Evolutionary conservation across 2,329 filamentous ascomycete species (phyloP), one percentile per base, ranked within the genome.

Genomic region (Penicillium sp.): DNA sequence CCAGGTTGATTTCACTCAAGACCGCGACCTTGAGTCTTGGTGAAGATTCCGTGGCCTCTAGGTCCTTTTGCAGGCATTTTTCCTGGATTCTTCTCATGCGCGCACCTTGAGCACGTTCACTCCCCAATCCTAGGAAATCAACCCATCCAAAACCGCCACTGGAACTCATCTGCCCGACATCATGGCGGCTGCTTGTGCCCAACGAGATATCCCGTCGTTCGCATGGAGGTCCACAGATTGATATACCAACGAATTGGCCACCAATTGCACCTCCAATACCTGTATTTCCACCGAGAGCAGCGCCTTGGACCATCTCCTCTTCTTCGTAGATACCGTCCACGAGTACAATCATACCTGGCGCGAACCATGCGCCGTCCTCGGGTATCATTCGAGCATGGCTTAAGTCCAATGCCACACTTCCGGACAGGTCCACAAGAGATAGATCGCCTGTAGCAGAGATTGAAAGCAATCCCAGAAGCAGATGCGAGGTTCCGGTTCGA

Each of bases 241-340:
- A 93, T 72, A 96, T 92, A 0, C 87, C 92, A 53, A 96, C 84
- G 64, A 99, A 97, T 47, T 87, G 89, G 5, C 94, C 94, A n/a
- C 92, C 92, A 53, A 97, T 91, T 0, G 89, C 90, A 13, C 92
- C 93, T 39, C 93, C 93, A 24, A 97, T 86, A 40, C 93, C 93
- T 45, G 86, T 88, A 60, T 86, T 89, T 5, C 89, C 88, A 47
- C 90, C 89, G 4, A 95, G 79, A 0, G 85, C 86, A 18, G 86
- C 87, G 14, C 87, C 86, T 1, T 81, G 65, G 36, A 73, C 77
- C 18, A 85, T 86, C 58, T 92, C 91, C 64, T 96, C 92, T 71
- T 97, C 94, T 70, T 96, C 92, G 68, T 99, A 99, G n/a, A 93
- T 86, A 6, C 94, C 94, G 66, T 99, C 94, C 0, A 97, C 86